Evolutionary conservation across 495 filamentous ascomycete genomes (phyloP).

Genomic region (Penicillium turbatum): DNA sequence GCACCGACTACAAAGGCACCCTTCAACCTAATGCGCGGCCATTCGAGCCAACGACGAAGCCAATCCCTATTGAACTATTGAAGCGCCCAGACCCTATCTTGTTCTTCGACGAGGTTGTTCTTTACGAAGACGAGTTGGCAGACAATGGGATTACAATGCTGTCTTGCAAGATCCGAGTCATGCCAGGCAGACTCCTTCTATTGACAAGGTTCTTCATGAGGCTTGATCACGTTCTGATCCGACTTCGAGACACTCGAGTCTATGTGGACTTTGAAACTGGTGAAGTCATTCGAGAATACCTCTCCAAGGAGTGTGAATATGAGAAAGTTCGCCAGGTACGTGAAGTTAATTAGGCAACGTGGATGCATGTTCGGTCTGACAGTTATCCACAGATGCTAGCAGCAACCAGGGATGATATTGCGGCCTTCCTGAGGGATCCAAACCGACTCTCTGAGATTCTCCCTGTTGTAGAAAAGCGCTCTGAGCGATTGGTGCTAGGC

Average conservation of each 20-base stretch:
- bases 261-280: slow-evolving; percentile 84
- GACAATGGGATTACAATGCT: slow-evolving; percentile 92
- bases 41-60: slow-evolving; percentile 50
- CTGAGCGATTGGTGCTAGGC: slow-evolving; percentile 40
- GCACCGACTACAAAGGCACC: slow-evolving; percentile 76
- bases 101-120: slow-evolving; percentile 89
- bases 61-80: slow-evolving; percentile 80
- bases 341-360: neutral
- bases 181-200: slow-evolving; percentile 79
- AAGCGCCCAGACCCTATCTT: slow-evolving; percentile 85
- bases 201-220: slow-evolving; percentile 89
- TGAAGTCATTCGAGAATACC: slow-evolving; percentile 85
- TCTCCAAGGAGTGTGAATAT: slow-evolving; percentile 74
- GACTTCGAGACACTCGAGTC: slow-evolving; percentile 83
- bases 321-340: slow-evolving; percentile 69
- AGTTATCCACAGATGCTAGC: slow-evolving; percentile 56
- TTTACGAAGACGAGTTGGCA: slow-evolving; percentile 96
- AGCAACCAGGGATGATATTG: slow-evolving; percentile 67
- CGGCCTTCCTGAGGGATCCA: slow-evolving; percentile 75
- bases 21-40: slow-evolving; percentile 28
- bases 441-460: slow-evolving; percentile 72
- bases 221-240: slow-evolving; percentile 80
- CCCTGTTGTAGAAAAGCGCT: slow-evolving; percentile 58
- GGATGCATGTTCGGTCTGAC: slow-evolving; percentile 10
- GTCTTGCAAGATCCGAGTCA: slow-evolving; percentile 85